Evolutionary conservation across 305 asterid species (phyloP).

Genomic region (Caryopteris hybrid): DNA sequence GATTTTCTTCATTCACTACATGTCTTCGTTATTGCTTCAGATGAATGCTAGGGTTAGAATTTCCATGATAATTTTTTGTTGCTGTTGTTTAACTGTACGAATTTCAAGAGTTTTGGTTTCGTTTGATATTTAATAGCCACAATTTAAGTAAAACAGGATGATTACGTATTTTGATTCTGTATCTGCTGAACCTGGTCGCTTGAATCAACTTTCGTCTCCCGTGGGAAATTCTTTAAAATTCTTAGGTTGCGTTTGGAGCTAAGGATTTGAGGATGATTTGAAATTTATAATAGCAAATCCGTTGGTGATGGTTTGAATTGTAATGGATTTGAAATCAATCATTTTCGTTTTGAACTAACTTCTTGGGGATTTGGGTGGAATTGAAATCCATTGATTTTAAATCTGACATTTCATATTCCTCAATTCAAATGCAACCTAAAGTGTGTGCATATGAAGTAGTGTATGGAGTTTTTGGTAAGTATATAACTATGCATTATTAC

Average conservation of each 20-base stretch:
- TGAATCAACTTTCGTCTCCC: neutral
- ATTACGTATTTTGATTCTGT: neutral
- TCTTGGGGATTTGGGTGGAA: neutral
- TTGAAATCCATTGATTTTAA: neutral
- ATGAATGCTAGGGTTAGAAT: conserved; percentile 6
- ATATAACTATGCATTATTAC: neutral
- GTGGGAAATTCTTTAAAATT: neutral
- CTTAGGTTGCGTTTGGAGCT: neutral
- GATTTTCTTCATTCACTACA: neutral
- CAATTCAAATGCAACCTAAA: neutral
- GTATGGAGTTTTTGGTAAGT: neutral
- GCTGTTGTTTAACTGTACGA: neutral
- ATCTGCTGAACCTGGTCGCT: neutral
- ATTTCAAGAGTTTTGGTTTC: neutral
- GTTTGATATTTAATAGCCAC: neutral
- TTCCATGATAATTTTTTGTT: neutral
- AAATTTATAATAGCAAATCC: neutral
- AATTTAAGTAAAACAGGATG: neutral
- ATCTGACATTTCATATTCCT: neutral
- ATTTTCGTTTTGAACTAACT: neutral
- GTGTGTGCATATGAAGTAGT: neutral
- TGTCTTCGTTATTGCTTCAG: neutral
- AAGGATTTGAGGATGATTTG: too few species aligned
- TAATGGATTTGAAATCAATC: too few species aligned
- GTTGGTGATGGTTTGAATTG: neutral